Conservation (phyloP, 805 yeast genomes). For the Ogataea corticis region DNA sequence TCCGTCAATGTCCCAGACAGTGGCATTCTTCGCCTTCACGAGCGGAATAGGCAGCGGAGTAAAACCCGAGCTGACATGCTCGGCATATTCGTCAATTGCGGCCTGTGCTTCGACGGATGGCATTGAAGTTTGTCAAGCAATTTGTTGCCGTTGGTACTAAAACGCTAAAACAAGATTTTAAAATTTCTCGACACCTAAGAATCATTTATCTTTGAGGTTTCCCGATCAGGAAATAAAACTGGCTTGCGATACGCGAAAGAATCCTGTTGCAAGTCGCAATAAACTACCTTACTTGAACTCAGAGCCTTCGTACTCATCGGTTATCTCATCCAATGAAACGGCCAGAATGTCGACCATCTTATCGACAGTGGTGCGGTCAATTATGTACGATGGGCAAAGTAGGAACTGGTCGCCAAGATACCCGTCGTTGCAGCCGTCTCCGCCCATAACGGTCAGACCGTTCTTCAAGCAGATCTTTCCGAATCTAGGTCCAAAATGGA, state of each 20-base stretch:
- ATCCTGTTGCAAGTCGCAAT: no score
- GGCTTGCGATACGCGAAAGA: no score
- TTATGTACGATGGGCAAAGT: conserved; percentile 47
- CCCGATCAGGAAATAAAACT: conserved; percentile 1
- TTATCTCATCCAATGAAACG: conserved; percentile 12
- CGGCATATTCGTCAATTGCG: conserved; percentile 14
- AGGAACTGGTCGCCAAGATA: conserved; percentile 45
- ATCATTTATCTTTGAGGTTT: conserved; percentile 4
- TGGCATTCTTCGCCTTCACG: conserved; percentile 23
- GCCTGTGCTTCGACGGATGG: conserved; percentile 9
- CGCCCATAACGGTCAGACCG: conserved; percentile 44
- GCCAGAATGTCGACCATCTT: conserved; percentile 27
- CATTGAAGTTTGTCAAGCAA: neutral
- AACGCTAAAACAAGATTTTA: no score
- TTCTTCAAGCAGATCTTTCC: conserved; percentile 37
- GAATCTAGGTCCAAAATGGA: conserved; percentile 35
- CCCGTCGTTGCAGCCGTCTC: conserved; percentile 42
- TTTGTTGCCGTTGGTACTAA: no score
- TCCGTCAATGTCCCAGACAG: conserved; percentile 30
- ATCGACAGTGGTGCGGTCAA: conserved; percentile 37
- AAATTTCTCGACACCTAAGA: no score
- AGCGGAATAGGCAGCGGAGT: conserved; percentile 27
- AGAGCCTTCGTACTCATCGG: conserved; percentile 3
- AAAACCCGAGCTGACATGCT: conserved; percentile 26
- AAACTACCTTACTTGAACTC: neutral